Percentiles rank a stretch among this genome's conserved stretches.
Evolutionary conservation across 345 rosid species (phyloP).

Genomic region (Eucalyptus leucophloia): DNA sequence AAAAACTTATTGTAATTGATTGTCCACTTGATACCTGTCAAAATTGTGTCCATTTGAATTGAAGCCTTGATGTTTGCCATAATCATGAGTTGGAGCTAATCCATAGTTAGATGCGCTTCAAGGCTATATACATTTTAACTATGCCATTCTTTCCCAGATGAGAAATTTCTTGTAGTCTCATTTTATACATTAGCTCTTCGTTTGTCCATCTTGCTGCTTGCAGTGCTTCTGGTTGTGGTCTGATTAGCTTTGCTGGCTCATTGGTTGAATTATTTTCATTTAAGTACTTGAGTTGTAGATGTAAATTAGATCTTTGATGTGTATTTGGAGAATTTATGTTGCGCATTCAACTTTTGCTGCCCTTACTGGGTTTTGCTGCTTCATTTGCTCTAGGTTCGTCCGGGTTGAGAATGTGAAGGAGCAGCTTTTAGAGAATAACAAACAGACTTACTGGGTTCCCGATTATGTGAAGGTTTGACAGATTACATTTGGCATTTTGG

Average conservation of each 20-base stretch:
- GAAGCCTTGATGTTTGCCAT: not conserved
- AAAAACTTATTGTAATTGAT: not conserved
- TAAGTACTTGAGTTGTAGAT: not conserved
- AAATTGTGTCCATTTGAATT: not conserved
- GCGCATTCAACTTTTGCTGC: not conserved
- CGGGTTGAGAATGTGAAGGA: conserved; percentile 77
- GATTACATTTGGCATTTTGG: not conserved
- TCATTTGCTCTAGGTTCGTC: conserved; percentile 56
- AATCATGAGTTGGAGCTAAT: not conserved
- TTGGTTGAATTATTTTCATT: not conserved
- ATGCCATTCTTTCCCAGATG: not conserved
- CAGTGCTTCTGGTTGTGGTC: not conserved
- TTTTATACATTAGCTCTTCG: not conserved
- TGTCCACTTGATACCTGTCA: not conserved
- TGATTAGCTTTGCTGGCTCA: not conserved
- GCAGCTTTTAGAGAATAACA: conserved; percentile 72
- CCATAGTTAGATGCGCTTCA: not conserved
- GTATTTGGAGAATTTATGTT: not conserved
- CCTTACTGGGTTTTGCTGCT: not conserved
- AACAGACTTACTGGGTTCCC: conserved; percentile 96
- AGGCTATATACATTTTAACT: not conserved
- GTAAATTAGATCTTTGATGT: not conserved
- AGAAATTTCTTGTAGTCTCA: not conserved
- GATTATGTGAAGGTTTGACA: conserved; percentile 80
- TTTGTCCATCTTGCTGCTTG: not conserved